Evolutionary conservation across 202 grass and related monocot species (phyloP), one percentile per base, ranked within the genome.

Genomic region (Panicum hallii): DNA sequence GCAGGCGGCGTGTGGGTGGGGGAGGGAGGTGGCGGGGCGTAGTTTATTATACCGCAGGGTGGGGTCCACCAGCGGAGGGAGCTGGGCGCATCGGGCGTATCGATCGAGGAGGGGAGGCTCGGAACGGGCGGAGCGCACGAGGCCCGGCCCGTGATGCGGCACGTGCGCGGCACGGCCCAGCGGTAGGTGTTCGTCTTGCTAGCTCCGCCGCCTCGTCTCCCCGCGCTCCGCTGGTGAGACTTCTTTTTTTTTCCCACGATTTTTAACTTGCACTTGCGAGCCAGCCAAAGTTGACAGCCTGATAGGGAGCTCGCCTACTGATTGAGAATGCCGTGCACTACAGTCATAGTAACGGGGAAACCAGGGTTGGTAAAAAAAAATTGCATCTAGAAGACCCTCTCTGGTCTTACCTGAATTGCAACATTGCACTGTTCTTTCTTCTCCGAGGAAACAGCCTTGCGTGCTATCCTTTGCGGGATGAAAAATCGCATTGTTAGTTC

Each of bases 51-150:
- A 16, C 34, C 23, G 36, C 4, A 9, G 44, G 80, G 34, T 67
- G 88, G 84, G 83, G 54, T 40, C 82, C 87, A 50, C 28, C 5
- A 17, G 41, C 55, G 55, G 36, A 7, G 53, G 34, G 17, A 19
- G 46, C 72, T 13, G 19, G 67, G 74, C 81, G 80, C 89, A 80
- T 87, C 84, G 89, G 63, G 71, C 69, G 55, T 84, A 87, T 90
- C 85, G 88, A 82, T 6, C 79, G 89, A 82, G 11, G 19, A 10
- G 6, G 0, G 20, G 9, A 58, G 20, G 14, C 20, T 58, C 63
- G 79, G 71, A 72, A 66, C 74, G 34, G 83, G 78, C 89, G 89
- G 89, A 80, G 89, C 36, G n/a, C 85, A 87, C 89, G 80, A 90
- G 89, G 89, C 80, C 80, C 69, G 38, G 75, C 68, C 80, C 79